phyloP scores from a whole-genome alignment of 2,329 filamentous ascomycete species.

The Ascochyta lentis region DNA sequence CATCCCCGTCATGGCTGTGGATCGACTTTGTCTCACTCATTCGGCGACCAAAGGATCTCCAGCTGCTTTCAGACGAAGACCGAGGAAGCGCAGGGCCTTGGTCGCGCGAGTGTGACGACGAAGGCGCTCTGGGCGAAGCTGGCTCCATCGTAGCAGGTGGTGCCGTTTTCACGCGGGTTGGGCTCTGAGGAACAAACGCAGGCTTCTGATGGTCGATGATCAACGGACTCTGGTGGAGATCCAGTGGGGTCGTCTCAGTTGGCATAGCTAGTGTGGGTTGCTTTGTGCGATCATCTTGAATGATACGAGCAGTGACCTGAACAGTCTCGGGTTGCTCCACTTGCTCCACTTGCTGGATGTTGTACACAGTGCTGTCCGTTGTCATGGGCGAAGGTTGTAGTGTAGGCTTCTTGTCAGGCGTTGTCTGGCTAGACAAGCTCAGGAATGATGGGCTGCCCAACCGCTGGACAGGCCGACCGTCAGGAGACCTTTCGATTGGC shows the following conservation, averaged over 20 bases:
- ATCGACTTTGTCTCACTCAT: slow-evolving; percentile 46
- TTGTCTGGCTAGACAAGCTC: slow-evolving; percentile 35
- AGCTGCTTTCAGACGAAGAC: slow-evolving; percentile 50
- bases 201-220: slow-evolving; percentile 67
- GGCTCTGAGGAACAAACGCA: slow-evolving; percentile 29
- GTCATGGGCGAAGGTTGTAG: slow-evolving; percentile 15
- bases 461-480: slow-evolving; percentile 34
- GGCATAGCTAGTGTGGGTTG: slow-evolving; percentile 45
- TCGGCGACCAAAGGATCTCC: slow-evolving; percentile 46
- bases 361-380: slow-evolving; percentile 48
- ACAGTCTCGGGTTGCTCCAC: slow-evolving; percentile 70
- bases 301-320: slow-evolving; percentile 85
- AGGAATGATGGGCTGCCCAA: slow-evolving; percentile 40
- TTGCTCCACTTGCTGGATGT: slow-evolving; percentile 49
- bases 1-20: slow-evolving; percentile 42
- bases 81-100: slow-evolving; percentile 39
- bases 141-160: slow-evolving; percentile 30
- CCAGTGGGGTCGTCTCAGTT: slow-evolving; percentile 60
- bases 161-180: slow-evolving; percentile 33
- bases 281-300: slow-evolving; percentile 64
- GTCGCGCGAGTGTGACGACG: slow-evolving; percentile 43
- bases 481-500: slow-evolving; percentile 37
- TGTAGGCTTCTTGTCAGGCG: slow-evolving; percentile 34
- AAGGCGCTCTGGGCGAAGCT: slow-evolving; percentile 38
- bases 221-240: slow-evolving; percentile 64